These are phyloP conservation scores for Talaromyces sp. DNA, from an alignment of 2,329 filamentous ascomycete genomes.

Conservation along the genomic window DNA sequence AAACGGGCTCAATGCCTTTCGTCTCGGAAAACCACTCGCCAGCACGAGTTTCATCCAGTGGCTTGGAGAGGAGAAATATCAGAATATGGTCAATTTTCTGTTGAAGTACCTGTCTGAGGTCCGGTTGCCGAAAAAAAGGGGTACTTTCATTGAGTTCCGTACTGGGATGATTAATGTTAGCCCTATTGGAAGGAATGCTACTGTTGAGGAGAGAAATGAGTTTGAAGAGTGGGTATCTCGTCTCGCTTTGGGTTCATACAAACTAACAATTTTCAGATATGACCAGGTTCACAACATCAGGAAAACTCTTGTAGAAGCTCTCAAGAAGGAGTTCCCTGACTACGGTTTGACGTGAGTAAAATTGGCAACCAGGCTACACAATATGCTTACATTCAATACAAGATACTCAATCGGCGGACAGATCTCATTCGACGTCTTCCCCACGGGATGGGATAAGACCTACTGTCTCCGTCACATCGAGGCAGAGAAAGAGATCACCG, in stretches of 20 bases:
- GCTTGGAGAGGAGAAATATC: constrained; percentile 78
- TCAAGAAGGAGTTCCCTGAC: constrained; percentile 79
- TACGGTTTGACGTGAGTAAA: constrained; percentile 72
- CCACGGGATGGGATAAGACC: constrained; percentile 95
- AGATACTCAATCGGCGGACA: constrained; percentile 94
- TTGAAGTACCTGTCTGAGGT: constrained; percentile 60
- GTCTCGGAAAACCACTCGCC: constrained; percentile 70
- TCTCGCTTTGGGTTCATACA: not conserved
- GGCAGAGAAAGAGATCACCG: constrained; percentile 67
- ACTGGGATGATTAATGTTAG: constrained; percentile 65
- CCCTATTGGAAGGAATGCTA: constrained; percentile 75
- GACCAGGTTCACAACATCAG: constrained; percentile 76
- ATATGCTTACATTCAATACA: constrained; percentile 3
- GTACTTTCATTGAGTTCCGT: constrained; percentile 65
- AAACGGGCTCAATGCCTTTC: constrained; percentile 90
- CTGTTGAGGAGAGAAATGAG: constrained; percentile 71
- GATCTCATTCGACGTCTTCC: constrained; percentile 98
- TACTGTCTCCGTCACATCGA: constrained; percentile 90
- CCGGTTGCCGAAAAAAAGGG: constrained; percentile 60
- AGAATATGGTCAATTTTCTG: constrained; percentile 57
- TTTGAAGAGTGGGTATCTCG: constrained; percentile 58
- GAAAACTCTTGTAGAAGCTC: constrained; percentile 67
- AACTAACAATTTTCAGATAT: constrained; percentile 47
- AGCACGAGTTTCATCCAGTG: constrained; percentile 85
- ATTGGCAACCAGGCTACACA: not conserved